Evolutionary conservation across 768 basidiomycete species (phyloP), one percentile per base, ranked within the genome.

Genomic region (Tricholoma matsutake): DNA sequence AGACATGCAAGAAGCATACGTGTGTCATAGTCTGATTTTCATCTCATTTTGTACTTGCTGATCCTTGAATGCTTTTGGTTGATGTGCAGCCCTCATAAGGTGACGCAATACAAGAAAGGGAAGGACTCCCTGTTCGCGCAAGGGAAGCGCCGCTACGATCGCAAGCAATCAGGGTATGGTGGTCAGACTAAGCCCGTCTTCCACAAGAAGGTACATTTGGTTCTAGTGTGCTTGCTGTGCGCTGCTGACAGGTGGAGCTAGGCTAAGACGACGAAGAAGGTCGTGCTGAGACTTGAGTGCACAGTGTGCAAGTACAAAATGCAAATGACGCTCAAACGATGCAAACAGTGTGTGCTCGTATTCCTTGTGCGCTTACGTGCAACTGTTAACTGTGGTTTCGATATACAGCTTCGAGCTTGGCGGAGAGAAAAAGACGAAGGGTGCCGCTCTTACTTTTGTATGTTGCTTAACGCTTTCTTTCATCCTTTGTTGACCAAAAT

Each of bases 151-250:
- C 94, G 97, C 82, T 98, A 99, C 81, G 97, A 98, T 83, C 90
- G 96, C 72, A 96, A 97, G 86, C 95, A 92, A 78, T 90, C 89
- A 66, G 92, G 96, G 79, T 98, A 98, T 81, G 96, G 96, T 91
- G 96, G 96, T 81, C 96, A 99, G 85, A 99, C 96, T 62, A 99
- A 99, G 83, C 96, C 96, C 63, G 96, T 99, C 79, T 99, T 99
- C 91, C 97, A 99, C 92, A 99, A 99, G 86, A 98, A 97, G 89
- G 94, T 88, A 66, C 70, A 80, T 74, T 51, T 18, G 56, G 55
- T 29, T n/a, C 1, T 28, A 13, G 14, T 51, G 3, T 18, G 2
- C 31, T 4, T 4, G 25, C 51, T n/a, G 11, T 8, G 43, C 20
- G 16, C 13, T 22, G 16, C 13, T 22, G 8, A 57, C 34, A n/a